Evolutionary conservation across 2,329 filamentous ascomycete genomes (phyloP).

Genomic region (Botrytis tulipae): DNA sequence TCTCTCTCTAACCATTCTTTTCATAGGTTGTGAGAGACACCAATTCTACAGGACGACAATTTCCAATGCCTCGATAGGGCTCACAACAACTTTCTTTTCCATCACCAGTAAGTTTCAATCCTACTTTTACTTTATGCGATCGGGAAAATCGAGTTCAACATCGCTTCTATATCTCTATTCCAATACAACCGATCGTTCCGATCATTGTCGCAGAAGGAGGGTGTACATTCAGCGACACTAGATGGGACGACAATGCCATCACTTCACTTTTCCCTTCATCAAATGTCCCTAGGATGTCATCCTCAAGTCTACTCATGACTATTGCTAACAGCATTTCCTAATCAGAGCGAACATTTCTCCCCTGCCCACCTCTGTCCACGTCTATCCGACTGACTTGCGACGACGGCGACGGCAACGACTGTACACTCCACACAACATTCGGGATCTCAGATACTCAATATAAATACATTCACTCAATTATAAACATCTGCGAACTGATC

Average conservation of each 20-base stretch:
- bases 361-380: conserved; percentile 29
- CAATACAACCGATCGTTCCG: conserved; percentile 23
- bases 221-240: conserved; percentile 29
- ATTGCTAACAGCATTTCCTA: conserved; percentile 28
- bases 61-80: conserved; percentile 39
- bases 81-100: conserved; percentile 35
- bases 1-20: conserved; percentile 28
- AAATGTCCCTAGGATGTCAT: conserved; percentile 29
- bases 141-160: conserved; percentile 30
- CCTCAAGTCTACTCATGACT: conserved; percentile 23
- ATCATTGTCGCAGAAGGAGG: conserved; percentile 27
- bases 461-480: conserved; percentile 7
- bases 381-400: conserved; percentile 34
- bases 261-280: conserved; percentile 31
- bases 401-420: conserved; percentile 30
- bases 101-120: conserved; percentile 37
- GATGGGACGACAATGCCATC: conserved; percentile 35
- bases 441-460: conserved; percentile 18
- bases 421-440: conserved; percentile 24
- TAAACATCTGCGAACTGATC: conserved; percentile 25
- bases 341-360: conserved; percentile 27
- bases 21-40: conserved; percentile 16
- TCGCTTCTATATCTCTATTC: conserved; percentile 21
- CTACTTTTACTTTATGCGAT: conserved; percentile 38
- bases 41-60: conserved; percentile 34